These are phyloP conservation scores for Xylaria nigripes DNA, from an alignment of 495 filamentous ascomycete genomes.

Conservation along the genomic window DNA sequence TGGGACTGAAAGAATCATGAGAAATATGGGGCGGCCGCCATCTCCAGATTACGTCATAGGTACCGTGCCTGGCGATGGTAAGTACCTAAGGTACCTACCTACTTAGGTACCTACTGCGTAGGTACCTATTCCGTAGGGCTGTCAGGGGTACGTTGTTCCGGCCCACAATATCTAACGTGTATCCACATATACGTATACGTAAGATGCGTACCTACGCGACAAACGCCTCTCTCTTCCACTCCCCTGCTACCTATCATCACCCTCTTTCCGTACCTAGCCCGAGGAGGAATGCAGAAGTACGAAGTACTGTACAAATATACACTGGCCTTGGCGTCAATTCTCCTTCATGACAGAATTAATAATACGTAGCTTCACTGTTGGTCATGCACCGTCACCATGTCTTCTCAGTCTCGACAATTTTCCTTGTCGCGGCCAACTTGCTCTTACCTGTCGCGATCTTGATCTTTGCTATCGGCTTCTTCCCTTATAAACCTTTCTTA, in stretches of 20 bases:
- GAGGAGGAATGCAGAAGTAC: neutral
- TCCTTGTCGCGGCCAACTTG: slow-evolving; percentile 60
- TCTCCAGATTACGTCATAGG: no score
- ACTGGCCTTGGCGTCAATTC: neutral
- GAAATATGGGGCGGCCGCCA: no score
- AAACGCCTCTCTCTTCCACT: neutral
- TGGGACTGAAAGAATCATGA: no score
- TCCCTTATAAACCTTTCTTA: slow-evolving; percentile 92
- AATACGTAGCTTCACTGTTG: neutral
- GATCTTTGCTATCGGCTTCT: slow-evolving; percentile 86
- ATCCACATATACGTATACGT: no score
- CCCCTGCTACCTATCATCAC: neutral
- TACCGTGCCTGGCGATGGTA: no score
- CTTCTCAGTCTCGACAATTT: slow-evolving; percentile 27
- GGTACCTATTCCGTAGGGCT: neutral
- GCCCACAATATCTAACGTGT: no score
- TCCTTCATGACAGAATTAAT: slow-evolving; percentile 1
- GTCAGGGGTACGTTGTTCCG: neutral
- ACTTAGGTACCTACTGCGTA: neutral
- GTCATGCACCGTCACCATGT: slow-evolving; percentile 29
- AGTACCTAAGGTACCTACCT: no score
- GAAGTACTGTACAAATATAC: no score
- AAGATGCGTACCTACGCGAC: neutral
- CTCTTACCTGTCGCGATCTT: slow-evolving; percentile 71
- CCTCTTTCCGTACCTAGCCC: neutral